Conservation (phyloP, 1,284 basidiomycete species). For the Ustilago curta region DNA sequence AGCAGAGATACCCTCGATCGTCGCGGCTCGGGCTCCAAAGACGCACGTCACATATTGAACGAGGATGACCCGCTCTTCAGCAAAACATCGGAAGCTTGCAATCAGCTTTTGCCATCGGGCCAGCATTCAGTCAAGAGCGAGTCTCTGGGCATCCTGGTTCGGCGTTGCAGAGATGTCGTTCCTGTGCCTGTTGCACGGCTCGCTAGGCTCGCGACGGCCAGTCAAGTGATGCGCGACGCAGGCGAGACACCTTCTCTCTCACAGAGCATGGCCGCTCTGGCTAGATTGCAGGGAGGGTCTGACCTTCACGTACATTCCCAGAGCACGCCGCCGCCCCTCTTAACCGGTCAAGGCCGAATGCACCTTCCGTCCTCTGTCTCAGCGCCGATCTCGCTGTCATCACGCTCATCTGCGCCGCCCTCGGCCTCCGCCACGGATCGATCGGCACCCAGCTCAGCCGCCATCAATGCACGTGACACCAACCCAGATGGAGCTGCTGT, state of each 20-base stretch:
- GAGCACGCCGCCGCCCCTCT: neutral
- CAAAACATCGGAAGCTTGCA: slow-evolving; percentile 37
- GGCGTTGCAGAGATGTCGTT: slow-evolving; percentile 64
- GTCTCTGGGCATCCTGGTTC: slow-evolving; percentile 52
- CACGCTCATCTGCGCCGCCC: neutral
- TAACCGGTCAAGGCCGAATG: neutral
- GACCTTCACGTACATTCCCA: neutral
- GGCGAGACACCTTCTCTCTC: slow-evolving; percentile 23
- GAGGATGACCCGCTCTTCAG: slow-evolving; percentile 23
- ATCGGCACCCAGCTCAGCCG: neutral
- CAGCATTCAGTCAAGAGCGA: slow-evolving; percentile 49
- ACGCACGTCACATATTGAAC: neutral
- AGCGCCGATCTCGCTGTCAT: slow-evolving; percentile 14
- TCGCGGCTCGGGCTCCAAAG: slow-evolving; percentile 21
- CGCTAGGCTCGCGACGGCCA: slow-evolving; percentile 49
- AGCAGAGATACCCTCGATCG: slow-evolving; percentile 8
- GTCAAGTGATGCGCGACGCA: slow-evolving; percentile 24
- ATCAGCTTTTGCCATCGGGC: slow-evolving; percentile 21
- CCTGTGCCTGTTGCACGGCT: slow-evolving; percentile 66
- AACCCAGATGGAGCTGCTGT: neutral
- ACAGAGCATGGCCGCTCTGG: slow-evolving; percentile 33
- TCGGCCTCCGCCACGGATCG: neutral
- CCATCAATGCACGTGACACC: neutral
- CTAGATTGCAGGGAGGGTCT: slow-evolving; percentile 11
- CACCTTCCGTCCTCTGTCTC: slow-evolving; percentile 22